A percentile compares a stretch with the other conserved stretches of the same genome.
Conservation (phyloP, 2,329 filamentous ascomycete genomes). For the Trichoderma brevicompactum region DNA sequence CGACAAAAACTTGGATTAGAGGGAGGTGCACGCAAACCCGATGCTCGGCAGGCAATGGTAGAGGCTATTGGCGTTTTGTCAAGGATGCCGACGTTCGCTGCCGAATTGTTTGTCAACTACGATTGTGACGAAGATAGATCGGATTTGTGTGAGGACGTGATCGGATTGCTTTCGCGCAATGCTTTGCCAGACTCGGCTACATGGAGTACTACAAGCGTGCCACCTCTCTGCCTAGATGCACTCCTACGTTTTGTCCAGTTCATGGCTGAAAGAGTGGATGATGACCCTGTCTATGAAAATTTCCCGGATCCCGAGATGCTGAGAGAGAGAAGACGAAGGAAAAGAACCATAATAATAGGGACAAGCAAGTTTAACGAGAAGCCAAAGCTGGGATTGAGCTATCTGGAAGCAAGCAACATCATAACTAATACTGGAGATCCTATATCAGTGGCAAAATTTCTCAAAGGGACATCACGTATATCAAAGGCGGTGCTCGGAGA, state of each 20-base stretch:
- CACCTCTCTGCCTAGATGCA: constrained; percentile 90
- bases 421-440: constrained; percentile 77
- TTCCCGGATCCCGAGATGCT: constrained; percentile 69
- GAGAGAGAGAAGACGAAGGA: constrained; percentile 73
- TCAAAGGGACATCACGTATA: constrained; percentile 83
- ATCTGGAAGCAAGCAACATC: constrained; percentile 81
- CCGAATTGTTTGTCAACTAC: constrained; percentile 96
- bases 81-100: constrained; percentile 91
- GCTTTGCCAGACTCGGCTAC: constrained; percentile 96
- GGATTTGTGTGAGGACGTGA: constrained; percentile 93
- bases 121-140: constrained; percentile 91
- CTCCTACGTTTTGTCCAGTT: constrained; percentile 90
- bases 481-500: constrained; percentile 92
- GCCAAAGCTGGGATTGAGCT: constrained; percentile 86
- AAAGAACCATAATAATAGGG: constrained; percentile 87
- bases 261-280: constrained; percentile 81
- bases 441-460: constrained; percentile 78
- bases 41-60: constrained; percentile 97
- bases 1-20: constrained; percentile 91
- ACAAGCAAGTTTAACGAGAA: constrained; percentile 93
- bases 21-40: constrained; percentile 87
- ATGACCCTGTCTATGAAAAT: constrained; percentile 65
- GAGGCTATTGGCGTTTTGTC: constrained; percentile 92
- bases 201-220: constrained; percentile 98
- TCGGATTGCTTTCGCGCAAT: constrained; percentile 89